Evolutionary conservation across 140 eudicot genomes (phyloP).

Genomic region (Ambrosia hybrid): DNA sequence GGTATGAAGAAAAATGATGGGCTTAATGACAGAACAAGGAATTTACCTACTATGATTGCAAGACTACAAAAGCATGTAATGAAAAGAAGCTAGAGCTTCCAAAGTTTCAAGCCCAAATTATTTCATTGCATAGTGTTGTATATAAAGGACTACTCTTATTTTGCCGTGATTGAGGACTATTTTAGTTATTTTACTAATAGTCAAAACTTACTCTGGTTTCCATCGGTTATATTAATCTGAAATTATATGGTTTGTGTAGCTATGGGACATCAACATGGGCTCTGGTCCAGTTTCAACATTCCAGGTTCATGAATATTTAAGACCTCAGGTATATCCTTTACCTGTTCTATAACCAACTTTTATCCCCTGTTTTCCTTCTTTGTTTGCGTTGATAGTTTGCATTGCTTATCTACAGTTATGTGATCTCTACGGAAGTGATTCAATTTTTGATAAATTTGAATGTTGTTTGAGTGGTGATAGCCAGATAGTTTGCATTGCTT

Average conservation of each 20-base stretch:
- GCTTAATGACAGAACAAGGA: too few relatives aligned
- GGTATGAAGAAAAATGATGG: too few relatives aligned
- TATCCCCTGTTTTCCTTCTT: neutral
- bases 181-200: neutral
- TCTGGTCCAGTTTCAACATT: too few relatives aligned
- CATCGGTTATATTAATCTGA: conserved; percentile 12
- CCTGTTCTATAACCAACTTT: conserved; percentile 1
- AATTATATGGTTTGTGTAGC: conserved; percentile 36
- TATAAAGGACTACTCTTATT: neutral
- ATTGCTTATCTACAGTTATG: too few relatives aligned
- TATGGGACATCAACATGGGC: too few relatives aligned
- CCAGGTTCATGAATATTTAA: conserved; percentile 55
- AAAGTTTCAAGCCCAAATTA: neutral
- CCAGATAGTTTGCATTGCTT: neutral
- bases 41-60: too few relatives aligned
- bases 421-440: too few relatives aligned
- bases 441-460: too few relatives aligned
- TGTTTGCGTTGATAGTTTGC: neutral
- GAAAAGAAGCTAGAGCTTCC: neutral
- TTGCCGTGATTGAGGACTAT: neutral
- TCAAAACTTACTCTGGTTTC: conserved; percentile 7
- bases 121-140: neutral
- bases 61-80: too few relatives aligned
- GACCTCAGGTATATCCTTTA: conserved; percentile 59
- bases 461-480: too few relatives aligned